Base-by-base conservation (phyloP, 2,329 filamentous ascomycete genomes). In the Aspergillus arachidicola region DNA sequence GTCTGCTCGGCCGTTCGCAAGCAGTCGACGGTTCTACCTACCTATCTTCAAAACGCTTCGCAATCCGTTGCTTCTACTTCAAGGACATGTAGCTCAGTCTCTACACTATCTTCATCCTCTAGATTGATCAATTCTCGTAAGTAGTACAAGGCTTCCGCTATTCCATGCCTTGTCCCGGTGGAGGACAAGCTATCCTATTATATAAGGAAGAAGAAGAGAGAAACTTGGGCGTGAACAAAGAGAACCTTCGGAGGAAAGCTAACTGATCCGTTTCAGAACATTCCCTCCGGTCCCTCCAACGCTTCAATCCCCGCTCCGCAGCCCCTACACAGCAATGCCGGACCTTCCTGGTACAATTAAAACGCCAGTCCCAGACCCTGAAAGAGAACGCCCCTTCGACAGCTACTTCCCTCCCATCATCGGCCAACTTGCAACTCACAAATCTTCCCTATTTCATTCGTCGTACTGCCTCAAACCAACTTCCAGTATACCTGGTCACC, bases 401-500 rank as follows among this genome's bases (percentile, higher is more conserved):
- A 58, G 66, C 68, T 59, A 63, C 68, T n/a, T 82, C 66, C 65
- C 76, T 58, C 71, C 11, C 45, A 57, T 64, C 70, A 30, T 60
- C 69, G 26, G 64, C 69, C 48, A 64, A 70, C 50, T 67, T 76
- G 61, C 74, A 74, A 58, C 79, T 78, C 60, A 79, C 76, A 56
- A 84, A 82, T 56, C 76, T 87, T 34, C 85, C 87, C 12, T 97
- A 93, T 82, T 85, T 89, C 71, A 85, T 98, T 67, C 83, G 83
- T 58, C 89, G 93, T 65, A 94, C 92, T 3, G 80, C 83, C 1
- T 89, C 86, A 43, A 86, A 88, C 55, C 87, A 92, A 68, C 81
- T 95, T 3, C 88, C 92, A 28, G 86, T 98, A 51, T 99, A 98
- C 80, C 83, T 88, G 19, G 83, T 88, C 68, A 82, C 80, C 67